Conservation (phyloP, 345 rosid genomes). For the Sisymbrium altissimum region DNA sequence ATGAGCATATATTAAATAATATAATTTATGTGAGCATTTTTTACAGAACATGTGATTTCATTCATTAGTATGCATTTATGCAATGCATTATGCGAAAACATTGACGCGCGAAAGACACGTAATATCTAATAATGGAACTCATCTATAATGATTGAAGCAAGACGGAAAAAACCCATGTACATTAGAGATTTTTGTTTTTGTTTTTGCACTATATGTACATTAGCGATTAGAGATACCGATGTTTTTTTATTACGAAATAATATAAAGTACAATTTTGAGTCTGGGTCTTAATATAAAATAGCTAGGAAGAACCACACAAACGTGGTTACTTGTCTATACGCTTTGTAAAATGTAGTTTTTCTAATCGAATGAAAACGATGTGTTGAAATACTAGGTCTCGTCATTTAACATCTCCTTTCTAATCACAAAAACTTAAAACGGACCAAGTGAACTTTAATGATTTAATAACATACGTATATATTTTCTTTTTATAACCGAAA, state of each 20-base stretch:
- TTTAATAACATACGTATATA: background rate
- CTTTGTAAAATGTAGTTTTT: background rate
- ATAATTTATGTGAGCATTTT: background rate
- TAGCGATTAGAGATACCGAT: background rate
- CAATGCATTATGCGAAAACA: conserved; percentile 25
- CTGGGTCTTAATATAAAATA: background rate
- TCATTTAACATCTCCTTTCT: background rate
- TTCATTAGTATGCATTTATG: conserved; percentile 30
- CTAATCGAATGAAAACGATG: background rate
- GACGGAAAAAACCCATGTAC: background rate
- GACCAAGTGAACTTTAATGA: background rate
- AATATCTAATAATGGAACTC: conserved; percentile 19
- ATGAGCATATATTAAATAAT: background rate
- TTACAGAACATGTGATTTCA: conserved; percentile 23
- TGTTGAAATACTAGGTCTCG: background rate
- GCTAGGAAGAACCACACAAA: background rate
- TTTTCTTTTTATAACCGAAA: no score
- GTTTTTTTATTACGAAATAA: background rate
- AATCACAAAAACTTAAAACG: background rate
- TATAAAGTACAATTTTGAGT: background rate
- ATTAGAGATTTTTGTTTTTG: no score
- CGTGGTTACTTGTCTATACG: conserved; percentile 23
- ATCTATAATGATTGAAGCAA: conserved; percentile 30
- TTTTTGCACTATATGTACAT: no score
- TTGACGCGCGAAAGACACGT: conserved; percentile 34